phyloP scores from a whole-genome alignment of 805 yeast species.

The Cyberlindnera galapagoensis region DNA sequence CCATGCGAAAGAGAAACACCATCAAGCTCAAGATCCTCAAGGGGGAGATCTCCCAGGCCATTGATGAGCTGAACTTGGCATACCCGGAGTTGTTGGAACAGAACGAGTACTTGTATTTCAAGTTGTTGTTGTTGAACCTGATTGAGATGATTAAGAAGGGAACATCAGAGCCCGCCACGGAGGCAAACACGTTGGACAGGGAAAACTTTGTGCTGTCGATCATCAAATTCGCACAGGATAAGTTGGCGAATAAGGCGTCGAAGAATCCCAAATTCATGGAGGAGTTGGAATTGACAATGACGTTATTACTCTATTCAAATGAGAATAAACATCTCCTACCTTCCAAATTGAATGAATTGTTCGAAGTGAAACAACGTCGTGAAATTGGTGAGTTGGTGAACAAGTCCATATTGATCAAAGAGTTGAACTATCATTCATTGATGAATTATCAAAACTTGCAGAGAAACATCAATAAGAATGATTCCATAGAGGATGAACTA shows the following conservation, averaged over 20 bases:
- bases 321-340: constrained; percentile 36
- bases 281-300: constrained; percentile 80
- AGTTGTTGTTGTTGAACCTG: constrained; percentile 62
- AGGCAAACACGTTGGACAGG: constrained; percentile 29
- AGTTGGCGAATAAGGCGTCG: constrained; percentile 55
- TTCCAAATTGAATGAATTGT: constrained; percentile 43
- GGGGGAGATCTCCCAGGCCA: constrained; percentile 58
- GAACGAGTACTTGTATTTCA: constrained; percentile 62
- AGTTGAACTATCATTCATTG: constrained; percentile 9
- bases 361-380: constrained; percentile 53
- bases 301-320: constrained; percentile 51
- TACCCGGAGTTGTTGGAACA: constrained; percentile 63
- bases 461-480: background rate
- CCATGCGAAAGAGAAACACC: constrained; percentile 45
- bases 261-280: constrained; percentile 52
- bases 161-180: constrained; percentile 13
- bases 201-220: constrained; percentile 46
- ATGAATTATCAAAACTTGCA: no score
- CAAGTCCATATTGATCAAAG: constrained; percentile 42
- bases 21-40: constrained; percentile 47
- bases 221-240: constrained; percentile 53
- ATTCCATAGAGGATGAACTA: background rate
- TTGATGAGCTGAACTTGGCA: constrained; percentile 45
- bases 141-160: constrained; percentile 62
- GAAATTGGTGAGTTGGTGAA: constrained; percentile 70